Conservation (phyloP, 768 basidiomycete genomes). For the Cystobasidium tubakii region DNA sequence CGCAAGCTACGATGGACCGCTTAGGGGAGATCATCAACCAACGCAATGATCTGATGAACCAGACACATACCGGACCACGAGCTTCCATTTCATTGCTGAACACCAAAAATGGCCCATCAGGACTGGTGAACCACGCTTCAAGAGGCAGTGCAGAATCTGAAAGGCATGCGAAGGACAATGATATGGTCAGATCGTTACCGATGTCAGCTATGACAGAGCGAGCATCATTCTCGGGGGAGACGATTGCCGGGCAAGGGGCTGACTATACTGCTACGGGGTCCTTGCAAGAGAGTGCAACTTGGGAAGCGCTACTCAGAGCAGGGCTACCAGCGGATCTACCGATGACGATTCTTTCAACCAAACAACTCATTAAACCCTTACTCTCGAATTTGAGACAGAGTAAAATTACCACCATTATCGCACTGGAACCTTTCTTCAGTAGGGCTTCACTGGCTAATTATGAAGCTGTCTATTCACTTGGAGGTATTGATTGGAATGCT, state of each 20-base stretch:
- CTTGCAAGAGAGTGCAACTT: background rate
- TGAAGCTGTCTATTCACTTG: constrained; percentile 77
- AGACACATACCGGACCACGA: background rate
- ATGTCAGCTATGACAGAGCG: constrained; percentile 3
- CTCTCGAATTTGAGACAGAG: constrained; percentile 47
- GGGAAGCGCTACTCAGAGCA: background rate
- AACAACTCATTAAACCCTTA: constrained; percentile 8
- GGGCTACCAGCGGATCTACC: background rate
- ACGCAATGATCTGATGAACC: constrained; percentile 29
- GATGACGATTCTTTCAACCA: background rate
- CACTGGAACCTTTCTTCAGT: constrained; percentile 85
- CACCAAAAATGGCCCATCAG: background rate
- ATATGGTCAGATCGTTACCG: background rate
- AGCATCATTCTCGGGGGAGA: background rate
- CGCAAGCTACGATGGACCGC: constrained; percentile 84
- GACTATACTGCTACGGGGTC: no score
- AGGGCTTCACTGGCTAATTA: constrained; percentile 80
- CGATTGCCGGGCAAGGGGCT: no score
- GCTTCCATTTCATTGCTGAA: constrained; percentile 2
- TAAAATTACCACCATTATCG: constrained; percentile 74
- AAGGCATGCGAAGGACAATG: no score
- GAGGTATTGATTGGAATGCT: constrained; percentile 71
- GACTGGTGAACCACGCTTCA: background rate
- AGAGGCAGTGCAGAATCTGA: background rate
- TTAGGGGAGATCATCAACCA: constrained; percentile 74